These are phyloP conservation scores for Fusarium coicis DNA, from an alignment of 2,329 filamentous ascomycete species.

Conservation along the genomic window DNA sequence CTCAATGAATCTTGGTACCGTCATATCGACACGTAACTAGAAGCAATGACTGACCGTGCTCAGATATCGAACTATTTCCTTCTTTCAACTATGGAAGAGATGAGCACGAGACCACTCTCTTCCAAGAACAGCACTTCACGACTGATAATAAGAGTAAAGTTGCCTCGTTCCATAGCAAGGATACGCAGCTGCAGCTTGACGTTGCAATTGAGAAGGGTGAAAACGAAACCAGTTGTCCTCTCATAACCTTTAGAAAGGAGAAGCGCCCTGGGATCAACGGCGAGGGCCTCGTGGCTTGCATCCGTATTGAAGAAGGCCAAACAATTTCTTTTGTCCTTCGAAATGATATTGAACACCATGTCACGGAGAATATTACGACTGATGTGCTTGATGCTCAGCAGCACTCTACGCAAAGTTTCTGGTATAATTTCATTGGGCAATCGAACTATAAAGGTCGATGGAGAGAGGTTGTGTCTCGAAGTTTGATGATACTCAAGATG, in stretches of 20 bases:
- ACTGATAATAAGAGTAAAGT: conserved; percentile 63
- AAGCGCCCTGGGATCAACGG: conserved; percentile 64
- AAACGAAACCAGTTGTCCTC: conserved; percentile 56
- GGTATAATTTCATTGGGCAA: conserved; percentile 78
- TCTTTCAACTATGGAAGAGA: conserved; percentile 77
- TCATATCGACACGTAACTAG: neutral
- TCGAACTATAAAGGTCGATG: conserved; percentile 78
- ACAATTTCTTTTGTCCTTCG: conserved; percentile 76
- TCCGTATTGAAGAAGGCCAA: conserved; percentile 73
- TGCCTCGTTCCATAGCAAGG: conserved; percentile 70
- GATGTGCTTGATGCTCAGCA: conserved; percentile 70
- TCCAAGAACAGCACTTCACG: conserved; percentile 55
- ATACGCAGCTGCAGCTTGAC: conserved; percentile 72
- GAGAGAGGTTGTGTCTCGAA: conserved; percentile 76
- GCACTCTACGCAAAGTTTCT: conserved; percentile 75
- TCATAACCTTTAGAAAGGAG: conserved; percentile 65
- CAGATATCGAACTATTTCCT: conserved; percentile 76
- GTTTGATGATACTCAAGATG: conserved; percentile 79
- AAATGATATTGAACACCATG: conserved; percentile 67
- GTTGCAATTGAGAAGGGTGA: conserved; percentile 71
- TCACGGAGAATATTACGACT: conserved; percentile 67
- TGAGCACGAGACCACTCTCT: conserved; percentile 68
- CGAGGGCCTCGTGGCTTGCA: conserved; percentile 69
- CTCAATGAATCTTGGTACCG: conserved; percentile 65
- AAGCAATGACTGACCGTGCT: conserved; percentile 35